A percentile compares a stretch with the other conserved stretches of the same genome.
These are phyloP conservation scores for Gloeostereum incarnatum DNA, from an alignment of 768 basidiomycete species.

Conservation along the genomic window DNA sequence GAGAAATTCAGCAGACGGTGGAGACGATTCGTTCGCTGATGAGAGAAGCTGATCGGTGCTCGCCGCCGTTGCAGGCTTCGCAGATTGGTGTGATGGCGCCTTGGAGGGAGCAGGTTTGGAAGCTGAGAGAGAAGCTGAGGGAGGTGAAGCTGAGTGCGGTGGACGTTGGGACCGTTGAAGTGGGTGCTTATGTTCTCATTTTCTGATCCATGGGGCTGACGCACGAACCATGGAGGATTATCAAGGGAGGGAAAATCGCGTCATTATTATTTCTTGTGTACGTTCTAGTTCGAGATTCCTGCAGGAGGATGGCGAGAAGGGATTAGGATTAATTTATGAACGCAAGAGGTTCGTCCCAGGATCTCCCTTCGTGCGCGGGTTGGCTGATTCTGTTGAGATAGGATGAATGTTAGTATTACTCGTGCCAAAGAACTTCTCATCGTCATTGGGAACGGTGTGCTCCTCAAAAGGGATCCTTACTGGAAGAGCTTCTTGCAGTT, in stretches of 20 bases:
- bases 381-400: slow-evolving; percentile 9
- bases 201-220: background rate
- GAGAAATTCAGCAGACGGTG: slow-evolving; percentile 32
- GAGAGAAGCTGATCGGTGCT: slow-evolving; percentile 21
- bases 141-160: slow-evolving; percentile 29
- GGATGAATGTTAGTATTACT: slow-evolving; percentile 48
- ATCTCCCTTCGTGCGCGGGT: background rate
- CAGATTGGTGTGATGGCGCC: slow-evolving; percentile 44
- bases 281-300: slow-evolving; percentile 34
- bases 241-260: slow-evolving; percentile 41
- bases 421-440: slow-evolving; percentile 45
- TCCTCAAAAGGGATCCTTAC: slow-evolving; percentile 35
- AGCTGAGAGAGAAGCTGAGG: slow-evolving; percentile 33
- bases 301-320: slow-evolving; percentile 36
- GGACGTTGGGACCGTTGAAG: slow-evolving; percentile 45
- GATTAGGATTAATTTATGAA: slow-evolving; percentile 35
- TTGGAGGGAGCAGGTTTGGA: slow-evolving; percentile 46
- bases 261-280: slow-evolving; percentile 43
- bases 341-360: slow-evolving; percentile 27
- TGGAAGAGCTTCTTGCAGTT: slow-evolving; percentile 45
- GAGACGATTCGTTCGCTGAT: slow-evolving; percentile 29
- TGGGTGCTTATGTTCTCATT: slow-evolving; percentile 8
- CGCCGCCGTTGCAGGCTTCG: slow-evolving; percentile 27
- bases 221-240: slow-evolving; percentile 23
- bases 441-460: slow-evolving; percentile 33